A percentile compares a stretch with the other conserved stretches of the same genome.
phyloP scores from a whole-genome alignment of 441 rosid genomes.

The Pelargonium myrrhifolium region DNA sequence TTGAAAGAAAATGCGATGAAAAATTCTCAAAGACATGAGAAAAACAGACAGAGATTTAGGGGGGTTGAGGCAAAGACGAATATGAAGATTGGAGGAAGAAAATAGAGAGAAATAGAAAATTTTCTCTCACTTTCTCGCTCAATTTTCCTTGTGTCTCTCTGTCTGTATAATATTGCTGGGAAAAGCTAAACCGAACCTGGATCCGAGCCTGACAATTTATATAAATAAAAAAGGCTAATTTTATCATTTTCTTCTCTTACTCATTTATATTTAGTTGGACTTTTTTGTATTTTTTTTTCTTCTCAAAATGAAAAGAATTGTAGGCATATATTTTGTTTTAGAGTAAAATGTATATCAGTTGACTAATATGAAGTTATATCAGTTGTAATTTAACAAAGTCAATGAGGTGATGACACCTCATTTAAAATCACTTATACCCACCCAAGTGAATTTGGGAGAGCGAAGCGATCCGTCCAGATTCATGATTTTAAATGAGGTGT shows the following conservation, averaged over 20 bases:
- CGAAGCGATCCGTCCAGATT: no score
- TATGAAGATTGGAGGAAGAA: constrained; percentile 11
- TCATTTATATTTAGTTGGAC: neutral
- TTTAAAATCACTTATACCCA: no score
- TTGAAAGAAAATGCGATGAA: constrained; percentile 4
- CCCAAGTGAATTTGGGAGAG: no score
- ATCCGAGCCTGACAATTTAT: constrained; percentile 45
- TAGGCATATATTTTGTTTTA: no score
- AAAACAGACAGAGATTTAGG: neutral
- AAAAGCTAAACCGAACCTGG: constrained; percentile 50
- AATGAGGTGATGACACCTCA: no score
- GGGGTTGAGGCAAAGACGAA: neutral
- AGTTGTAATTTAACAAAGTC: no score
- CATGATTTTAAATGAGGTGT: no score
- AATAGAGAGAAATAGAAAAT: constrained; percentile 13
- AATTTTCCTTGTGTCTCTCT: constrained; percentile 15
- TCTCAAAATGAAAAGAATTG: no score
- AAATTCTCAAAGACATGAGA: neutral
- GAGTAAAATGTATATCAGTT: no score
- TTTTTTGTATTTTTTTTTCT: neutral
- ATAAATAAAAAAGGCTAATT: constrained; percentile 32
- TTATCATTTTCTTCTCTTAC: constrained; percentile 7
- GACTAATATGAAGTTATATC: no score
- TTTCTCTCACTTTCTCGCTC: constrained; percentile 29
- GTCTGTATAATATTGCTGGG: constrained; percentile 34